A percentile compares a stretch with the other conserved stretches of the same genome.
These are phyloP conservation scores for Speleostelium caveatum DNA, from an alignment of 78 protist species.

Conservation along the genomic window DNA sequence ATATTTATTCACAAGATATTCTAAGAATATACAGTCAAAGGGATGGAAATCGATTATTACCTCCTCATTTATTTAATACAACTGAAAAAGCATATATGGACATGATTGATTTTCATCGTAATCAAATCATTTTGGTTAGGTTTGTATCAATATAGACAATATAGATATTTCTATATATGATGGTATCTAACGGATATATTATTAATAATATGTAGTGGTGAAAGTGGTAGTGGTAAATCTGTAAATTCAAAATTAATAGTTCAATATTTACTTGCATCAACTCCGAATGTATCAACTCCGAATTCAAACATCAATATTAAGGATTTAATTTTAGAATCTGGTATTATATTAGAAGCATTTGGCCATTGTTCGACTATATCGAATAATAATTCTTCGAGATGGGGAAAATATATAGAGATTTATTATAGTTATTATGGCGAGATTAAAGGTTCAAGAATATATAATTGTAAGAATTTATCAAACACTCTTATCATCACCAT, in stretches of 20 bases:
- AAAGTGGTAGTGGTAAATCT: constrained; percentile 98
- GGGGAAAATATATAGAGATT: constrained; percentile 81
- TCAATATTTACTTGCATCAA: constrained; percentile 82
- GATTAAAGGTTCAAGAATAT: constrained; percentile 60
- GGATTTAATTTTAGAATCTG: constrained; percentile 46
- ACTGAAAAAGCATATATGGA: constrained; percentile 38
- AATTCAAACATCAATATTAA: neutral
- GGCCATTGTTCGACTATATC: constrained; percentile 76
- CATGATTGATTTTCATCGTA: constrained; percentile 51
- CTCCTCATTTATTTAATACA: constrained; percentile 40
- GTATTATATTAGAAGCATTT: constrained; percentile 78
- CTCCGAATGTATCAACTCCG: neutral
- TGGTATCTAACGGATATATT: neutral
- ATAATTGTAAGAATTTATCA: constrained; percentile 31
- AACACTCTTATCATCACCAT: too few relatives aligned
- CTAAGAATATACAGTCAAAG: constrained; percentile 29
- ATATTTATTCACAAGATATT: constrained; percentile 42
- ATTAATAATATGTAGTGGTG: constrained; percentile 85
- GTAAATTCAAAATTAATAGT: constrained; percentile 89
- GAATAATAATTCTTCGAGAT: constrained; percentile 69
- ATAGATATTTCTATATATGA: neutral
- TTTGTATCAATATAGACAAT: too few relatives aligned
- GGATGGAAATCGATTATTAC: constrained; percentile 38
- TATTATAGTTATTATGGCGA: constrained; percentile 57
- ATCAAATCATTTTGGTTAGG: constrained; percentile 35